Evolutionary conservation across 495 filamentous ascomycete genomes (phyloP).

Genomic region (Aspergillus sparsus): DNA sequence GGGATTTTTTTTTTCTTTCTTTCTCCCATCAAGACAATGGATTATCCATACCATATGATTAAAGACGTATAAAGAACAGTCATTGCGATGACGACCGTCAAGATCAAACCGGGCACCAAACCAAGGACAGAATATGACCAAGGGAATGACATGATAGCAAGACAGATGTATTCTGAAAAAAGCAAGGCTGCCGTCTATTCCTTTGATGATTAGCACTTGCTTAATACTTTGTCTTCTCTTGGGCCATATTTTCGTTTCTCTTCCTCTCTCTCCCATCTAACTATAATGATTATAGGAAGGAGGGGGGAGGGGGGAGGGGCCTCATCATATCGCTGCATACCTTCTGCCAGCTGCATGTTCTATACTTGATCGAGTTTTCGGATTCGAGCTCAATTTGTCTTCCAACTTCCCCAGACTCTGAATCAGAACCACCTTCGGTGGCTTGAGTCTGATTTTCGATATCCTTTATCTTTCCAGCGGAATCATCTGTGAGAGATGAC

Average conservation of each 20-base stretch:
- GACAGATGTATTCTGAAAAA: slow-evolving; percentile 89
- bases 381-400: slow-evolving; percentile 78
- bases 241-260: too few species aligned
- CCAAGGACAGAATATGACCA: slow-evolving; percentile 86
- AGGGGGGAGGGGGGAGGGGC: background rate
- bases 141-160: slow-evolving; percentile 93
- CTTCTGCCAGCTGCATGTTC: slow-evolving; percentile 90
- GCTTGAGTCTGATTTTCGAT: slow-evolving; percentile 35
- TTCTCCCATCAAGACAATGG: slow-evolving; percentile 2
- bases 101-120: slow-evolving; percentile 80
- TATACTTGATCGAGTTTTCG: slow-evolving; percentile 79
- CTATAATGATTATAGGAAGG: background rate
- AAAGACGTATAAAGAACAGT: slow-evolving; percentile 85
- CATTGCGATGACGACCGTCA: slow-evolving; percentile 73
- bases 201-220: slow-evolving; percentile 4
- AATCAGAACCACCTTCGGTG: slow-evolving; percentile 31
- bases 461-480: slow-evolving; percentile 37
- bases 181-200: slow-evolving; percentile 76
- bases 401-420: slow-evolving; percentile 51
- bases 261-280: background rate
- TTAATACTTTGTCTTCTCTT: too few species aligned
- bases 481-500: slow-evolving; percentile 31
- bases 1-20: background rate
- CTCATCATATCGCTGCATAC: slow-evolving; percentile 36
- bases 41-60: slow-evolving; percentile 62